Base-by-base conservation (phyloP, 2,329 filamentous ascomycete genomes). In the Arachnomyces sp. region DNA sequence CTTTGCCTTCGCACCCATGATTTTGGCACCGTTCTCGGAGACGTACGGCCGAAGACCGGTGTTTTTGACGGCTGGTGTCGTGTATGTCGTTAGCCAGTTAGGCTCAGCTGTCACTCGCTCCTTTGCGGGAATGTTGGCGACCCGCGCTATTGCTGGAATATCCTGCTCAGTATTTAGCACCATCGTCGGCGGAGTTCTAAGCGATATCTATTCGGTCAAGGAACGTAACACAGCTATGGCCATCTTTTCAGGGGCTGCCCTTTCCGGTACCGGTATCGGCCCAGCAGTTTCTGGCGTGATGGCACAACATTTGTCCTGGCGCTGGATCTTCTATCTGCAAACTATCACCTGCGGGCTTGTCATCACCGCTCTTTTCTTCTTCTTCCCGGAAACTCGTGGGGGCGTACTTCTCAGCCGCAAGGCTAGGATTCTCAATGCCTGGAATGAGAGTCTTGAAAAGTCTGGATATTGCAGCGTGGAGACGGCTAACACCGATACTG, bases 11-110 rank as follows among this genome's bases (percentile, higher is more conserved):
- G 84, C 86, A 0, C 89, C 89, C 0, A 95, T 95, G 88, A 72
- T 86, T 1, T 73, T 95, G 0, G 89, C 89, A 0, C 89, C 89
- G 0, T 82, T 95, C 49, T 87, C 82, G 1, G 89, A 95, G 63
- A 82, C 93, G 57, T 87, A 92, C 61, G 89, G 89, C 3, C 78
- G 89, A 2, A 80, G 86, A 40, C 86, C 88, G 0, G 84, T 94
- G 28, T 92, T 95, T 53, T 71, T 14, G 15, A 32, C 36, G 39
- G 18, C 44, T 53, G 28, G 51, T 39, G 11, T 17, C 17, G 25
- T 18, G 58, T n/a, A 49, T 28, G 14, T 28, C 64, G 63, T 61
- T 9, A 84, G 80, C 54, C 81, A 88, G 55, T 71, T 85, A 18
- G 78, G 81, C 4, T 89, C 84, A 55, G 85, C 84, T 3, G 68